Conservation (phyloP, 768 basidiomycete genomes). For the Thelephora ganbajun region DNA sequence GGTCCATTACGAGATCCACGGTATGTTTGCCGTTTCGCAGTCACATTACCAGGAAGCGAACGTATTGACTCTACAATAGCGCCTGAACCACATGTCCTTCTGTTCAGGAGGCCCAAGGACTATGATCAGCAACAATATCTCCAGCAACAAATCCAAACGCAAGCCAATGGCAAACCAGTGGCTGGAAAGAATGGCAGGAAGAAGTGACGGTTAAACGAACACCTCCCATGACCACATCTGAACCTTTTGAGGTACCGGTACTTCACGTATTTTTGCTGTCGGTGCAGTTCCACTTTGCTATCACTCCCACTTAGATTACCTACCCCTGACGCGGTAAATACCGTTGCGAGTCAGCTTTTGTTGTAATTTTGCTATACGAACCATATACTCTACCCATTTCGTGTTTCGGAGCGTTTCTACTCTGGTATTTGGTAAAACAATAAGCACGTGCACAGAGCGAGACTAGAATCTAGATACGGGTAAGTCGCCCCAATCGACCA, state of each 20-base stretch:
- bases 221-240: neutral
- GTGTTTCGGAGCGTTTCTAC: neutral
- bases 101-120: conserved; percentile 76
- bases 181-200: conserved; percentile 26
- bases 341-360: neutral
- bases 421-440: neutral
- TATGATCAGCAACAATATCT: conserved; percentile 23
- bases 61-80: conserved; percentile 27
- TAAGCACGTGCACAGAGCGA: neutral
- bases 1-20: conserved; percentile 97
- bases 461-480: conserved; percentile 38
- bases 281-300: neutral
- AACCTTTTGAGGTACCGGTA: neutral
- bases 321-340: neutral
- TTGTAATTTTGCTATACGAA: neutral
- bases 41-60: conserved; percentile 1
- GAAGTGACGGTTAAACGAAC: conserved; percentile 18
- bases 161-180: conserved; percentile 9
- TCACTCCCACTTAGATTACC: neutral
- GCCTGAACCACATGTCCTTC: conserved; percentile 86
- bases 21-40: conserved; percentile 23
- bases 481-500: conserved; percentile 66
- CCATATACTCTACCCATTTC: too few species aligned
- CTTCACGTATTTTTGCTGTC: neutral
- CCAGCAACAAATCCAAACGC: conserved; percentile 11